Evolutionary conservation across 169 alveolate species (phyloP), one percentile per base, ranked within the genome.

Genomic region (Toxoplasma gondii): DNA sequence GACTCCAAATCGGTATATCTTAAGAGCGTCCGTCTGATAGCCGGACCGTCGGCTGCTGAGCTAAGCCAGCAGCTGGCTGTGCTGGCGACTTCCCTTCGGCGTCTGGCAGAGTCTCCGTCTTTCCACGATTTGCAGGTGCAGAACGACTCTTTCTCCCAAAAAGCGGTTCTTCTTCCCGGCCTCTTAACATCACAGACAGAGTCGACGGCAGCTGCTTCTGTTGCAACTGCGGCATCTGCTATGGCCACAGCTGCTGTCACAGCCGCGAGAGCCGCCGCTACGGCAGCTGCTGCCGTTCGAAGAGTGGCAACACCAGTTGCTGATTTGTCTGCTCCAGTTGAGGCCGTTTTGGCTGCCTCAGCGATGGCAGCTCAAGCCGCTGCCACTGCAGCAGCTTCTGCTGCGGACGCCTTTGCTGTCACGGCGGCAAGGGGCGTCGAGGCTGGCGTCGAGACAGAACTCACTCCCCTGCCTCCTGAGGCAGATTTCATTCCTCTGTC

Each of bases 391-490:
- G 90, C 90, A 36, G 90, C 90, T 39, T 10, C 90, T 82, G 67
- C 90, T 5, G 90, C 90, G 4, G 41, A 38, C 9, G 90, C 67
- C 22, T 38, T 82, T 10, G 90, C 90, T 2, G 90, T 31, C 44
- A 43, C 90, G 5, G 67, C 90, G 39, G 90, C 69, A 82, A 36
- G 69, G 90, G 27, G 69, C 19, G 90, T 43, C 31, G 67, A 82
- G 41, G 90, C 90, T 43, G 90, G 41, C 34, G 90, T 38, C 1
- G 64, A 36, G n/a, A 31, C 86, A 16, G 86, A n/a, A 1, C 39
- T 78, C 27, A 78, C n/a, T n/a, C 86, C 86, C n/a, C 86, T 78
- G 22, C 86, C 86, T 31, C 86, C 86, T 29, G 86, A 78, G 45
- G 86, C 86, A 16, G 31, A n/a, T n/a, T n/a, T n/a, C n/a, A n/a